A percentile compares a stretch with the other conserved stretches of the same genome.
Evolutionary conservation across 164 flowering plant genomes (phyloP).

Genomic region (Echeveria elegans): DNA sequence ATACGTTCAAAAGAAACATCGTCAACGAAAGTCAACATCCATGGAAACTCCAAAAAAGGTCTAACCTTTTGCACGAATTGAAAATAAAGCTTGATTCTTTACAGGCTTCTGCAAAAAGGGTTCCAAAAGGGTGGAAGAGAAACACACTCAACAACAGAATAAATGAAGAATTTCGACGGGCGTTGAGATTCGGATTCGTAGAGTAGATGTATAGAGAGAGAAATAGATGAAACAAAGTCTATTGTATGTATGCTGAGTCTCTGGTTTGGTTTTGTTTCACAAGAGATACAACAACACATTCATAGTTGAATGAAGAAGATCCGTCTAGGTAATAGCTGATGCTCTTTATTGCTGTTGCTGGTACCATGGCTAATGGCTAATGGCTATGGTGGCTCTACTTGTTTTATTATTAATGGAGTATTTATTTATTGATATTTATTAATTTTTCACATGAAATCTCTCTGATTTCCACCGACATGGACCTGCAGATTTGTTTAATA

Average conservation of each 20-base stretch:
- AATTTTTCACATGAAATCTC: not conserved
- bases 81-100: not conserved
- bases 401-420: too few species aligned
- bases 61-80: not conserved
- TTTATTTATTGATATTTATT: not conserved
- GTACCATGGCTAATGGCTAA: not conserved
- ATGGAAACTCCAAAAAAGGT: not conserved
- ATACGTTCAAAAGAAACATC: not conserved
- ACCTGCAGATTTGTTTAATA: not conserved
- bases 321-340: not conserved
- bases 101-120: not conserved
- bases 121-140: not conserved
- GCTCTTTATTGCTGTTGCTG: not conserved
- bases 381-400: too few species aligned
- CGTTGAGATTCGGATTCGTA: not conserved
- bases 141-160: constrained; percentile 3
- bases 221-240: not conserved
- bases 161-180: not conserved
- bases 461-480: constrained; percentile 4
- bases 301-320: not conserved
- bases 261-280: not conserved
- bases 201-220: too few species aligned
- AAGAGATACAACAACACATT: not conserved
- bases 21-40: constrained; percentile 1
- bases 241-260: too few species aligned